Conservation (phyloP, 2,329 filamentous ascomycete species). For the Tolypocladium capitatum region DNA sequence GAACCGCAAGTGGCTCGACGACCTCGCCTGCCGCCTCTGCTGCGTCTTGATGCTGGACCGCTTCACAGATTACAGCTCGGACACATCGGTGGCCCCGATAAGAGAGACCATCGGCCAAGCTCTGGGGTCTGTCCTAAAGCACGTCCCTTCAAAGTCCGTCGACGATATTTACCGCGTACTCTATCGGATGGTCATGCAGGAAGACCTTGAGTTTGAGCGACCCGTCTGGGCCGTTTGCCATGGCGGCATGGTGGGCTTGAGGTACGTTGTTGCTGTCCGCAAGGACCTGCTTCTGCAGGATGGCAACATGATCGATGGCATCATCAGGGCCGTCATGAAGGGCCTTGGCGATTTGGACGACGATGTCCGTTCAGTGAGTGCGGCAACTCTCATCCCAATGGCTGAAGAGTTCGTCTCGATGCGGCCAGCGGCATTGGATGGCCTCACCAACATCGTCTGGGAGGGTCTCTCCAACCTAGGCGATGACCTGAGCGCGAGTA, state of each 20-base stretch:
- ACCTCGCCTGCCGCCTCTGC: constrained; percentile 86
- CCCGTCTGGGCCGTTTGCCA: constrained; percentile 92
- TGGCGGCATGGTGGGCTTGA: constrained; percentile 91
- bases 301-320: constrained; percentile 76
- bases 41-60: constrained; percentile 95
- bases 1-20: constrained; percentile 82
- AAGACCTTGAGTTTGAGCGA: constrained; percentile 58
- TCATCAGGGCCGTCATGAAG: constrained; percentile 87
- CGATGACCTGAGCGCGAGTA: constrained; percentile 93
- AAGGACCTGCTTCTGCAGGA: constrained; percentile 84
- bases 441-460: constrained; percentile 90
- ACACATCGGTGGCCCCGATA: constrained; percentile 93
- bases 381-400: constrained; percentile 93
- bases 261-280: constrained; percentile 88
- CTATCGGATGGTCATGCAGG: constrained; percentile 83
- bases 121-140: constrained; percentile 74
- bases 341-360: constrained; percentile 84
- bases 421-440: constrained; percentile 62
- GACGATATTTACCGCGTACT: constrained; percentile 74
- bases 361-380: constrained; percentile 91
- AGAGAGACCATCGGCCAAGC: constrained; percentile 92
- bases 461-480: constrained; percentile 93
- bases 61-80: constrained; percentile 95
- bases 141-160: constrained; percentile 67
- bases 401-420: constrained; percentile 87